Evolutionary conservation across 2,329 filamentous ascomycete genomes (phyloP).

Genomic region (Penicillium sp.): DNA sequence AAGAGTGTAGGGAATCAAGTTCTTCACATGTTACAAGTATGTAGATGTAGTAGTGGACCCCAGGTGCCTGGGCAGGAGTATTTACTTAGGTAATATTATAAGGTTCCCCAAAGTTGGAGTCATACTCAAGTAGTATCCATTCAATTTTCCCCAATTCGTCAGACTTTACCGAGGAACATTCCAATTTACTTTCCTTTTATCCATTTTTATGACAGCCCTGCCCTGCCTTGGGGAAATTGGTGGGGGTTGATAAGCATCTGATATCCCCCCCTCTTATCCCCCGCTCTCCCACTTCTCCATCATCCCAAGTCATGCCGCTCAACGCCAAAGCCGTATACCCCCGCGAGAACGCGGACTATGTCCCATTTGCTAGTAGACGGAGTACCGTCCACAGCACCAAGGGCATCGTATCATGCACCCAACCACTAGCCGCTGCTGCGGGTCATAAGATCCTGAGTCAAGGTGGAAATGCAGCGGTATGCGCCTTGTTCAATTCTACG

Average conservation of each 20-base stretch:
- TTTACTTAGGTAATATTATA: not conserved
- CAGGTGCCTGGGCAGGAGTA: not conserved
- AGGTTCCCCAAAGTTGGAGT: not conserved
- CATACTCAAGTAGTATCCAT: not conserved
- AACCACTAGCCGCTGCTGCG: slow-evolving; percentile 84
- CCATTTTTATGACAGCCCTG: not conserved
- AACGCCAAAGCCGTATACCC: slow-evolving; percentile 53
- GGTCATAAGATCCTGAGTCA: slow-evolving; percentile 80
- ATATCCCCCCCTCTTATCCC: not conserved
- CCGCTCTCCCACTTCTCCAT: not conserved
- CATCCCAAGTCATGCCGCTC: slow-evolving; percentile 46
- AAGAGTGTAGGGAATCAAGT: not conserved
- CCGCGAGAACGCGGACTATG: slow-evolving; percentile 45
- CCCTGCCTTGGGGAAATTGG: not conserved
- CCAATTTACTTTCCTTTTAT: not conserved
- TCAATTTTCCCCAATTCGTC: slow-evolving; percentile 9
- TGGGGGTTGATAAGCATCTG: slow-evolving; percentile 2
- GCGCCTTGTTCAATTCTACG: slow-evolving; percentile 37
- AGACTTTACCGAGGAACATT: not conserved
- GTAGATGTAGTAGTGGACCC: not conserved
- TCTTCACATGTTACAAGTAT: not conserved
- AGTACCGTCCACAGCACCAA: slow-evolving; percentile 93
- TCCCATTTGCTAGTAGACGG: slow-evolving; percentile 64
- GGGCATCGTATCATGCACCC: slow-evolving; percentile 85
- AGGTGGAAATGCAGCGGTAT: slow-evolving; percentile 89